phyloP scores from a whole-genome alignment of 257 asterid species.

The Echites panduratus region DNA sequence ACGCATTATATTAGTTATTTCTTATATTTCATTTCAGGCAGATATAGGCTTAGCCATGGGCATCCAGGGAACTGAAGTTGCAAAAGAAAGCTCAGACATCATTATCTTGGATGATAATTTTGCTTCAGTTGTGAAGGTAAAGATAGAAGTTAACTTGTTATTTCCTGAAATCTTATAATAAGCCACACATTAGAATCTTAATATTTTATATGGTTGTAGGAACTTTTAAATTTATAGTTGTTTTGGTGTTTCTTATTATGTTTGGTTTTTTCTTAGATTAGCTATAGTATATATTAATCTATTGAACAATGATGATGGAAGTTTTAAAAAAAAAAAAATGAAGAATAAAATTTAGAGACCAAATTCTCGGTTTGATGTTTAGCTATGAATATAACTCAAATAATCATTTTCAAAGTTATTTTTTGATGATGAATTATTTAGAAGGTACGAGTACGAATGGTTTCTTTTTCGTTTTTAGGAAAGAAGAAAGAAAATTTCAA shows the following conservation, averaged over 20 bases:
- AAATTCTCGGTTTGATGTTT: no score
- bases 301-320: neutral
- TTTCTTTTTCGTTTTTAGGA: no score
- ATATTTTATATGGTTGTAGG: neutral
- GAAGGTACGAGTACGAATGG: no score
- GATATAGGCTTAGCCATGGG: conserved; percentile 98
- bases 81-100: conserved; percentile 97
- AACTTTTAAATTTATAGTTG: neutral
- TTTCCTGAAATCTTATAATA: conserved; percentile 4
- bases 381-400: no score
- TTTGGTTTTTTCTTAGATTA: no score
- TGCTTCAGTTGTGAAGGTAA: conserved; percentile 86
- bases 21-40: conserved; percentile 50
- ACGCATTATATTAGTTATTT: conserved; percentile 11
- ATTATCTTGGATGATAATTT: conserved; percentile 88
- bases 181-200: neutral
- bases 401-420: no score
- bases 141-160: conserved; percentile 17
- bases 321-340: no score
- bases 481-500: no score
- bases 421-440: no score
- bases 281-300: no score
- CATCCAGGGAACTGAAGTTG: conserved; percentile 96
- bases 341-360: no score
- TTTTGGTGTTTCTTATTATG: no score